A percentile compares a stretch with the other conserved stretches of the same genome.
Conservation (phyloP, 148 eudicot species). For the Oxyria digyna region DNA sequence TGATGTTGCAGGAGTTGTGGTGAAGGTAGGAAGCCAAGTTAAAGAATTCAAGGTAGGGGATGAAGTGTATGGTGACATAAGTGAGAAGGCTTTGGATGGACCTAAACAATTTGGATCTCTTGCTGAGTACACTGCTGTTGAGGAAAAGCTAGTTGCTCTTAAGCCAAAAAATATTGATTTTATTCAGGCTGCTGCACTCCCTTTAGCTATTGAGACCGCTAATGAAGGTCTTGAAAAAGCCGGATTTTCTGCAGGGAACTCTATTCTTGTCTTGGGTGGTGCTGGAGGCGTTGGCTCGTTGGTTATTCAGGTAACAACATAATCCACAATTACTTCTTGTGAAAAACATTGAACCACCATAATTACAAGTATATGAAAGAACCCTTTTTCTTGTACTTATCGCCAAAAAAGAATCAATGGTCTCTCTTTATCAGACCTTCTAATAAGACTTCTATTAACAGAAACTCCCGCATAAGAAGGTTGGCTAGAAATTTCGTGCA, state of each 20-base stretch:
- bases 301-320: conserved; percentile 52
- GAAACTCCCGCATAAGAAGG: no score
- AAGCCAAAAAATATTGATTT: conserved; percentile 76
- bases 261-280: conserved; percentile 82
- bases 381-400: no score
- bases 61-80: conserved; percentile 78
- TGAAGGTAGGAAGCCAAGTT: conserved; percentile 72
- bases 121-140: conserved; percentile 85
- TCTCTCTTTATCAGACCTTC: no score
- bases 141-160: conserved; percentile 65
- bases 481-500: no score
- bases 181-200: conserved; percentile 73
- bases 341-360: no score
- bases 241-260: conserved; percentile 65
- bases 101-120: conserved; percentile 80
- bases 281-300: conserved; percentile 97
- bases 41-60: conserved; percentile 71
- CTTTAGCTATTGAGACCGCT: conserved; percentile 86
- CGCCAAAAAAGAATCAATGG: no score
- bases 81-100: conserved; percentile 52
- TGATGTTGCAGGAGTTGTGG: conserved; percentile 85
- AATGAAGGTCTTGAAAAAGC: conserved; percentile 85
- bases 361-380: no score
- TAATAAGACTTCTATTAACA: no score
- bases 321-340: neutral